Conservation (phyloP, 2,329 filamentous ascomycete genomes). For the Xylaria sp. region DNA sequence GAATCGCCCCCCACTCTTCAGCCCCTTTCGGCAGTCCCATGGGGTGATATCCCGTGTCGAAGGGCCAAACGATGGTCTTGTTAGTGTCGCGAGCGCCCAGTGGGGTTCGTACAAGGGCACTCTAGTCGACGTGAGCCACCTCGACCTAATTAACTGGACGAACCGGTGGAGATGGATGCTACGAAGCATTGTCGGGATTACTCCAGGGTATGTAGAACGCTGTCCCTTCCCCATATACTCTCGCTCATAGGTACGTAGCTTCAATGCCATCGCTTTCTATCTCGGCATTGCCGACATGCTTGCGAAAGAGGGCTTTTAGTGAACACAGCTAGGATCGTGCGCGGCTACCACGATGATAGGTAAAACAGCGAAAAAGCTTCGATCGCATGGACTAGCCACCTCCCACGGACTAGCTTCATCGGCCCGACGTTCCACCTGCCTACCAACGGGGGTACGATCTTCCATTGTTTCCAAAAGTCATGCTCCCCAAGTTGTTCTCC, state of each 20-base stretch:
- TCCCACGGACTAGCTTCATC: not conserved
- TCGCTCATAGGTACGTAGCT: slow-evolving; percentile 54
- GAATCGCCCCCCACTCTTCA: slow-evolving; percentile 68
- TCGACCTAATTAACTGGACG: slow-evolving; percentile 76
- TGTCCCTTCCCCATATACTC: not conserved
- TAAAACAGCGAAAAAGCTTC: slow-evolving; percentile 2
- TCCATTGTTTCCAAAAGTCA: not conserved
- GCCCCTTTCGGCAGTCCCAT: slow-evolving; percentile 68
- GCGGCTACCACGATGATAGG: not conserved
- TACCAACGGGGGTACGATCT: not conserved
- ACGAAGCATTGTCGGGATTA: slow-evolving; percentile 64
- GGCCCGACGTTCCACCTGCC: not conserved
- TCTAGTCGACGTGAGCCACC: slow-evolving; percentile 69
- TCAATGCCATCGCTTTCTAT: slow-evolving; percentile 76
- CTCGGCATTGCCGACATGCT: slow-evolving; percentile 76
- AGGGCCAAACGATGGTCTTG: slow-evolving; percentile 74
- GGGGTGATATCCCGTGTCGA: slow-evolving; percentile 62
- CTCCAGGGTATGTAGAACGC: slow-evolving; percentile 59
- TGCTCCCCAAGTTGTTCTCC: not conserved
- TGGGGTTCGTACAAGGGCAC: slow-evolving; percentile 75
- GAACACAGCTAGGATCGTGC: not conserved
- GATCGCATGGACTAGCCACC: not conserved
- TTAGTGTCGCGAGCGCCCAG: slow-evolving; percentile 70
- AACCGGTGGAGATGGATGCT: slow-evolving; percentile 68
- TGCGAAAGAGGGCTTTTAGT: slow-evolving; percentile 69